Base-by-base conservation (phyloP, 1,139 yeast genomes). In the Saccharomyces hybrid region DNA sequence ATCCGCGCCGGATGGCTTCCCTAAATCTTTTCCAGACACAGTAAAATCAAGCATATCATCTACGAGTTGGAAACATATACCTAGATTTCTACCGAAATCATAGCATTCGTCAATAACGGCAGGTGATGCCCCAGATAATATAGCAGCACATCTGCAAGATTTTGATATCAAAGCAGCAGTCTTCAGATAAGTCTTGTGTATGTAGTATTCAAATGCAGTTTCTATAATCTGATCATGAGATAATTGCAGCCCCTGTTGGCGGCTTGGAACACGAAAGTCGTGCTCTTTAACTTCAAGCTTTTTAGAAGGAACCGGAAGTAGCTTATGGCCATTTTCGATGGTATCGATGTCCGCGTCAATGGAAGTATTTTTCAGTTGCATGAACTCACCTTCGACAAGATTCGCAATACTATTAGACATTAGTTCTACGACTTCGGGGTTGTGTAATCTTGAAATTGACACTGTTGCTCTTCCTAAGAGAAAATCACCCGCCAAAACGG, bases 11-110 rank as follows among this genome's bases (percentile, higher is more conserved):
- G 96, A 86, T 11, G 99, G 99, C 70, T 93, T 93, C 46, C 99
- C 99, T 57, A 93, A 75, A 52, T 87, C 82, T 34, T 80, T 80
- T 32, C 89, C 90, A 47, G 93, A 83, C 23, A 89, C 84, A 0
- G 97, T 89, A 69, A 88, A 93, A 72, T 93, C 99, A 62, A 95
- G 78, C 85, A 91, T 85, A 71, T 93, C 99, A 71, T 93, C 99
- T 28, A 95, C 96, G 57, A 93, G 80, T 72, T 93, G 99, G 79
- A 93, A 93, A 67, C 98, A 95, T 51, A 95, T 79, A 0, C 99
- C 99, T 56, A 95, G 75, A 70, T 91, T 90, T 62, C 96, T 80
- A 46, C 99, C 99, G 70, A 88, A 93, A 62, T 86, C 84, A 70
- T 91, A 93, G 63, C 96, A 86, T 56, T 86, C 81, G 59, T 93